Evolutionary conservation across 257 asterid species (phyloP).

Genomic region (Ballota nigra): DNA sequence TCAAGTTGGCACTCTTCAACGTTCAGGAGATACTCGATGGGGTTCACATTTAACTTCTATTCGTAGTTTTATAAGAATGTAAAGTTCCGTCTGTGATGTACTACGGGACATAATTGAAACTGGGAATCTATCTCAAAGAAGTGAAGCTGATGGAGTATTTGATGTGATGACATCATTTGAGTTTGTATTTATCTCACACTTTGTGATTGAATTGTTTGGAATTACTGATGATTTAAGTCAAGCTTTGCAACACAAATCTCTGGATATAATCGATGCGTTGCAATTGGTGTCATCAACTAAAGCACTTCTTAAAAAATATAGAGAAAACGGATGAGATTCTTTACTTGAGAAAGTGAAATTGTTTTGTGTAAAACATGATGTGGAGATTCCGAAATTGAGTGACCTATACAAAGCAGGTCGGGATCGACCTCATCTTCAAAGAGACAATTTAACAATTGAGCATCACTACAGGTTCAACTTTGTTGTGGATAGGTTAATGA

Average conservation of each 20-base stretch:
- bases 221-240: not conserved
- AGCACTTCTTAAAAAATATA: too few relatives aligned
- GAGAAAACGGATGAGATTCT: too few relatives aligned
- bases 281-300: not conserved
- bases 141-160: not conserved
- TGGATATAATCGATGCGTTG: not conserved
- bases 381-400: too few relatives aligned
- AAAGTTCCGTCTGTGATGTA: not conserved
- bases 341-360: too few relatives aligned
- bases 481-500: too few relatives aligned
- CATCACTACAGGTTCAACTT: too few relatives aligned
- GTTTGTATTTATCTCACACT: not conserved
- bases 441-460: too few relatives aligned
- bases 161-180: conserved; percentile 5
- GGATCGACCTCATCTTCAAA: too few relatives aligned
- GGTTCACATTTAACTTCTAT: not conserved
- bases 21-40: too few relatives aligned
- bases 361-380: too few relatives aligned
- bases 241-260: not conserved
- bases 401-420: too few relatives aligned
- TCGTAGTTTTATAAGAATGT: not conserved
- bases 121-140: not conserved
- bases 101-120: not conserved
- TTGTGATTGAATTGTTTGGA: not conserved
- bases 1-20: too few relatives aligned